Percentiles rank a stretch among this genome's conserved stretches.
Conservation (phyloP, 2,329 filamentous ascomycete genomes). For the Ascochyta pisi region DNA sequence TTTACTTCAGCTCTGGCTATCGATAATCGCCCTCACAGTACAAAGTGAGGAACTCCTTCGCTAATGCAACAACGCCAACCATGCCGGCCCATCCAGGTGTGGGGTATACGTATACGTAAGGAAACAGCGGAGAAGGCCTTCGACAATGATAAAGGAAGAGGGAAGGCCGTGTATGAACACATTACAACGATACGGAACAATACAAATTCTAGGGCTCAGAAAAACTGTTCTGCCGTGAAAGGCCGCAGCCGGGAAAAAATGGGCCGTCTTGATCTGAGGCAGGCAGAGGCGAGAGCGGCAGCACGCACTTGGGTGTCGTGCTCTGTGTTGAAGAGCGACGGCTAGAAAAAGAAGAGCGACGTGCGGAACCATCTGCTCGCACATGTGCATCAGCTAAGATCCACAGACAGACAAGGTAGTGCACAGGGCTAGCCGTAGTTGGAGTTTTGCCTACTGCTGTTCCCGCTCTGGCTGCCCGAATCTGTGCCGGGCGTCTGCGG, state of each 20-base stretch:
- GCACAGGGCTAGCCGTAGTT: slow-evolving; percentile 32
- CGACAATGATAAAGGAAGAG: background rate
- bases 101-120: slow-evolving; percentile 15
- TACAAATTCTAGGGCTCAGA: slow-evolving; percentile 26
- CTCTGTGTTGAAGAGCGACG: background rate
- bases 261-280: background rate
- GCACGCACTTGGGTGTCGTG: background rate
- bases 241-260: background rate
- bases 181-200: slow-evolving; percentile 13
- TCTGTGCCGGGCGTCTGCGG: slow-evolving; percentile 53
- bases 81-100: slow-evolving; percentile 13
- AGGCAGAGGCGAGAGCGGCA: background rate
- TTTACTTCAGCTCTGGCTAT: background rate
- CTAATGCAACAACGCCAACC: slow-evolving; percentile 38
- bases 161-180: background rate
- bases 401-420: background rate
- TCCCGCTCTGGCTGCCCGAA: slow-evolving; percentile 23
- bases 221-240: slow-evolving; percentile 7
- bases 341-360: background rate
- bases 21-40: background rate
- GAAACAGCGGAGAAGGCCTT: slow-evolving; percentile 2
- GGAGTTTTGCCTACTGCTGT: slow-evolving; percentile 46
- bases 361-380: background rate
- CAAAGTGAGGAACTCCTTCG: slow-evolving; percentile 32
- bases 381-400: background rate